Base-by-base conservation (phyloP, 2,329 filamentous ascomycete genomes). In the Pleochaeta shiraiana region DNA sequence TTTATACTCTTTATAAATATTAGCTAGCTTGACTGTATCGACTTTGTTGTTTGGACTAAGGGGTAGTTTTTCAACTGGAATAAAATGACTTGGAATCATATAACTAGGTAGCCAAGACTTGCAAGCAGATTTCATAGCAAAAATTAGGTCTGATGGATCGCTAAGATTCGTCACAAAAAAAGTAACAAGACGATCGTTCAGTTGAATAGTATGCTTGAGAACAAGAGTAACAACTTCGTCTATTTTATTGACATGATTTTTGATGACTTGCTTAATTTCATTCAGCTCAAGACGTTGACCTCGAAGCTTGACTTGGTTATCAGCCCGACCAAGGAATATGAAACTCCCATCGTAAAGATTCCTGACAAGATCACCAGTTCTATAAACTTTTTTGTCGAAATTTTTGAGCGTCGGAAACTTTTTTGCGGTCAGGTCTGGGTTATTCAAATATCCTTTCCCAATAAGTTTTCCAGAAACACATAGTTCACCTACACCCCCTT, bases 251-350 rank as follows among this genome's bases (percentile, higher is more conserved):
- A 82, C 78, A 0, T 81, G 81, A 24, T 83, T 83, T 19, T 21
- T 50, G 69, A 95, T 89, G 9, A 87, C 82, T 61, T 91, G 85
- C 69, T 95, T 93, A 73, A 96, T 95, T 75, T 97, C 91, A 0
- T 86, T 88, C 66, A 95, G 86, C 71, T 97, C 92, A 0, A 97
- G 79, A 16, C 91, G 80, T 72, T 96, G 91, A 0, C 91, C 91
- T 12, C 92, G 83, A 2, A 96, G 79, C 73, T 97, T 97, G 67
- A 95, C 85, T 74, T 97, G 91, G 64, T 95, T 90, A 71, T 97
- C 92, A 5, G 86, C 87, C 16, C 92, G 83, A 2, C 92, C 91
- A 1, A 95, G 78, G 71, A 96, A 96, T 65, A 92, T 87, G 68
- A 95, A 91, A 53, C 86, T 89, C 0, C 83, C 84, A 72, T 96